Percentiles rank a stretch among this genome's conserved stretches.
Evolutionary conservation across 2,329 filamentous ascomycete genomes (phyloP).

Genomic region (Cytospora chrysosperma): DNA sequence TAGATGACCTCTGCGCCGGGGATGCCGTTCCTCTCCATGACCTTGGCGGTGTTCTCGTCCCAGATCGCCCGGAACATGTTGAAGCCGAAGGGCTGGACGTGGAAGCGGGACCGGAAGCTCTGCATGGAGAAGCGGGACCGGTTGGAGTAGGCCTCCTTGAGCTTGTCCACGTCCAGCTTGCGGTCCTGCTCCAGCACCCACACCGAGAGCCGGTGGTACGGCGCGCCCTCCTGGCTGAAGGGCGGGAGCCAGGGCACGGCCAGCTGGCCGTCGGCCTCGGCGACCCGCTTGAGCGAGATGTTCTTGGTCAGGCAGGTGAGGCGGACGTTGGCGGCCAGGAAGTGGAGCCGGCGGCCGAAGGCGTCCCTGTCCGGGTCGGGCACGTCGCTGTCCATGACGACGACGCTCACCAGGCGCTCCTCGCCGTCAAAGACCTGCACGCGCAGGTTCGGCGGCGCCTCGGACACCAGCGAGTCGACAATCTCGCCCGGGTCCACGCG

Average conservation of each 20-base stretch:
- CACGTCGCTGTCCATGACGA: slow-evolving; percentile 87
- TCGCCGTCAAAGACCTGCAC: slow-evolving; percentile 85
- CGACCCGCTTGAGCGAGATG: slow-evolving; percentile 19
- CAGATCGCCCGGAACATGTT: slow-evolving; percentile 85
- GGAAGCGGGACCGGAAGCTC: slow-evolving; percentile 68
- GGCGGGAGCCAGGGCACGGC: slow-evolving; percentile 81
- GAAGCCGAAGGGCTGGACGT: slow-evolving; percentile 72
- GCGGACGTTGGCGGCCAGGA: slow-evolving; percentile 68
- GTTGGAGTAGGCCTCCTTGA: slow-evolving; percentile 51
- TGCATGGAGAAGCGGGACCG: slow-evolving; percentile 74
- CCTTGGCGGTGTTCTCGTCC: slow-evolving; percentile 82
- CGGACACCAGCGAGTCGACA: slow-evolving; percentile 71
- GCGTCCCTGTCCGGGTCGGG: slow-evolving; percentile 72
- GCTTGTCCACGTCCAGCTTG: slow-evolving; percentile 55
- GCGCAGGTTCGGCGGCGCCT: slow-evolving; percentile 70
- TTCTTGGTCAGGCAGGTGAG: slow-evolving; percentile 35
- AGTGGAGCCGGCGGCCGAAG: slow-evolving; percentile 84
- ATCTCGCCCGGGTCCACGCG: slow-evolving; percentile 75
- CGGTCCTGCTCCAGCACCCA: slow-evolving; percentile 79
- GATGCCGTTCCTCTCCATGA: slow-evolving; percentile 79
- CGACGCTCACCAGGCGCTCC: slow-evolving; percentile 78
- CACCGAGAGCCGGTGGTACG: slow-evolving; percentile 85
- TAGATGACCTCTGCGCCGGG: slow-evolving; percentile 81
- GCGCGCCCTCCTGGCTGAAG: slow-evolving; percentile 82
- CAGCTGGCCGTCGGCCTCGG: slow-evolving; percentile 59